A percentile compares a stretch with the other conserved stretches of the same genome.
Conservation (phyloP, 2,329 filamentous ascomycete species). For the Podosphaera fusca region DNA sequence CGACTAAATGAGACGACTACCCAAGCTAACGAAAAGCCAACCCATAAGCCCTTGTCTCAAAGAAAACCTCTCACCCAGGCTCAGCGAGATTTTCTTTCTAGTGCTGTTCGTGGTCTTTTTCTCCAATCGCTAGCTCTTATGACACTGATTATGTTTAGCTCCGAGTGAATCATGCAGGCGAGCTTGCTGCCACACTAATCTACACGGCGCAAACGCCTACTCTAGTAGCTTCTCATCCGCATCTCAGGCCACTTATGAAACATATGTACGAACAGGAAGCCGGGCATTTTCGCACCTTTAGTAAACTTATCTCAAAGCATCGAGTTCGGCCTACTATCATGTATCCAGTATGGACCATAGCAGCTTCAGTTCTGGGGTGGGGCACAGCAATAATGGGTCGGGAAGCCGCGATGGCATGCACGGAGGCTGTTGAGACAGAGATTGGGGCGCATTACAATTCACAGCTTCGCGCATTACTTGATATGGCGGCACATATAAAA, state of each 20-base stretch:
- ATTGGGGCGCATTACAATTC: constrained; percentile 91
- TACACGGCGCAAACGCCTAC: constrained; percentile 73
- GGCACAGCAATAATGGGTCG: constrained; percentile 68
- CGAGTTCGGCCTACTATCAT: constrained; percentile 80
- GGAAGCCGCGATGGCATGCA: constrained; percentile 95
- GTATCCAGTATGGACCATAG: constrained; percentile 69
- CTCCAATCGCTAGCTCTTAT: background rate
- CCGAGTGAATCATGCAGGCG: constrained; percentile 90
- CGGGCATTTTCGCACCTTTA: constrained; percentile 70
- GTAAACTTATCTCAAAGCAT: constrained; percentile 58
- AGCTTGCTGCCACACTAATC: constrained; percentile 88
- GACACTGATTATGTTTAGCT: constrained; percentile 25
- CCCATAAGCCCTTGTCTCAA: constrained; percentile 9
- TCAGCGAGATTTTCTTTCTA: constrained; percentile 53
- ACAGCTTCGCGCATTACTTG: constrained; percentile 61
- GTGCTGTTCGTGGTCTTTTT: constrained; percentile 30
- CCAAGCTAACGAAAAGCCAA: constrained; percentile 3
- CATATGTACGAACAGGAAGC: constrained; percentile 98
- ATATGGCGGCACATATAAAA: constrained; percentile 60
- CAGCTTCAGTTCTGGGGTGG: constrained; percentile 71
- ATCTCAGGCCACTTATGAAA: constrained; percentile 73
- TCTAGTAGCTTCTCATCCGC: constrained; percentile 58
- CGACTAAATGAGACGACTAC: background rate
- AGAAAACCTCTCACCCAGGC: constrained; percentile 34
- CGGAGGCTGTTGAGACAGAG: constrained; percentile 94